Percentiles rank a stretch among this genome's conserved stretches.
phyloP scores from a whole-genome alignment of 192 early-diverging fungal species.

The Allomyces macrogynus region DNA sequence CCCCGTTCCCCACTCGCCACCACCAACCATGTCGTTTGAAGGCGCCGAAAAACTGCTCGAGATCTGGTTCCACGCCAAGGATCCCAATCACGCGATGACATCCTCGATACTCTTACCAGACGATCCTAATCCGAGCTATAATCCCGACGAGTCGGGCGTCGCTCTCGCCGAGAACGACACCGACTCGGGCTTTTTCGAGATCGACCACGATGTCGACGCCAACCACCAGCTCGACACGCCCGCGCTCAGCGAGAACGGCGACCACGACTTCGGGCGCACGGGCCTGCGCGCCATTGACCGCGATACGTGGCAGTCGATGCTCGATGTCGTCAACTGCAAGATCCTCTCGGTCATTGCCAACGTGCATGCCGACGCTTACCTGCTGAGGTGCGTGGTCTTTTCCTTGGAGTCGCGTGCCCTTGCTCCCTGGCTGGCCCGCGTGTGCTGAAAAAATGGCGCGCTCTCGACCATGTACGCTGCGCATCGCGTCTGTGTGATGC shows the following conservation, averaged over 20 bases:
- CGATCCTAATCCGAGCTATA: too few species aligned
- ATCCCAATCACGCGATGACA: too few species aligned
- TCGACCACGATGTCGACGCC: slow-evolving; percentile 2
- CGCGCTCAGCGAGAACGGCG: too few species aligned
- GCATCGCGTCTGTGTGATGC: too few species aligned
- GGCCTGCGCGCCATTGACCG: slow-evolving; percentile 59
- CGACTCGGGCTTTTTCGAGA: too few species aligned
- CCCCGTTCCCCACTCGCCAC: too few species aligned
- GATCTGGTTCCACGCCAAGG: slow-evolving; percentile 60
- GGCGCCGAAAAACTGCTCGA: slow-evolving; percentile 97
- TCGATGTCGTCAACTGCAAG: slow-evolving; percentile 79
- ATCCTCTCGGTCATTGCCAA: slow-evolving; percentile 72
- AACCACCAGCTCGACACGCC: neutral
- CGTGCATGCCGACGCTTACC: slow-evolving; percentile 69
- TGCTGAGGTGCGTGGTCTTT: slow-evolving; percentile 35
- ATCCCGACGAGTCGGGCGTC: too few species aligned
- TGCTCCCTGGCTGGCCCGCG: too few species aligned
- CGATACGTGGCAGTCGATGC: slow-evolving; percentile 76
- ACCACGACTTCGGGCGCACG: neutral
- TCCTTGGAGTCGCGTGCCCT: too few species aligned
- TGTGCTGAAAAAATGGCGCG: too few species aligned
- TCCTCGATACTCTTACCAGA: too few species aligned
- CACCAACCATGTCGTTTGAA: slow-evolving; percentile 42
- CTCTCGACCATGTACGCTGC: too few species aligned
- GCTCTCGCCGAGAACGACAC: neutral